Evolutionary conservation across 1,284 basidiomycete species (phyloP), one percentile per base, ranked within the genome.

Genomic region (Sparassis latifolia): DNA sequence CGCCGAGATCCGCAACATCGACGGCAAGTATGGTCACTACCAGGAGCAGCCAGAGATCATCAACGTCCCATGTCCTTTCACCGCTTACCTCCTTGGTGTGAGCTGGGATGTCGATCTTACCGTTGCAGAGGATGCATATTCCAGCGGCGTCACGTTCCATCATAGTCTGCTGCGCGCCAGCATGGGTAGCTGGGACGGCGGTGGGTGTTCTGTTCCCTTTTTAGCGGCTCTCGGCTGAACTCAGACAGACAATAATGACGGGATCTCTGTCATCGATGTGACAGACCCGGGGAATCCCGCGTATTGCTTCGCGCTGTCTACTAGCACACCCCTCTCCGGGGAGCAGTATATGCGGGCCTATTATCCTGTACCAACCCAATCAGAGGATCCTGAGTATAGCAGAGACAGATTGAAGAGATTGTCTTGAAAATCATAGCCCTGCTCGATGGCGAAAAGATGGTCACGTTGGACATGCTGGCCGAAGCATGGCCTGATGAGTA

Each of bases 1-100:
- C 27, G 60, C 65, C 20, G 72, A 75, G 27, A 9, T 44, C 27
- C 43, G 29, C 20, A 9, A 5, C 27, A 42, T 42, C 10, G 5
- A 28, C 5, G 40, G 40, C 1, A 20, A 20, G 20, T 20, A 20
- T 20, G 20, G 20, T 20, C 20, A 20, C 20, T 20, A 20, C 20
- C 5, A 5, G 40, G 40, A 42, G 27, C 6, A 42, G 40, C 40
- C 40, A 7, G 6, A 42, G 10, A 27, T 27, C 6, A 9, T 27
- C 6, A 5, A 27, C 28, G 40, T 42, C 5, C 40, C 40, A 7
- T 42, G 40, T 28, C 9, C 9, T 1, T 42, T 42, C 20, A 42
- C 27, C 40, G 9, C 40, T 6, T 42, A 10, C 40, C 40, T 42
- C 6, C 40, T 42, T 27, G 40, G 7, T 9, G 28, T 42, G 6